Conservation (phyloP, 2,329 filamentous ascomycete species). For the Paraphaeosphaeria sporulosa region DNA sequence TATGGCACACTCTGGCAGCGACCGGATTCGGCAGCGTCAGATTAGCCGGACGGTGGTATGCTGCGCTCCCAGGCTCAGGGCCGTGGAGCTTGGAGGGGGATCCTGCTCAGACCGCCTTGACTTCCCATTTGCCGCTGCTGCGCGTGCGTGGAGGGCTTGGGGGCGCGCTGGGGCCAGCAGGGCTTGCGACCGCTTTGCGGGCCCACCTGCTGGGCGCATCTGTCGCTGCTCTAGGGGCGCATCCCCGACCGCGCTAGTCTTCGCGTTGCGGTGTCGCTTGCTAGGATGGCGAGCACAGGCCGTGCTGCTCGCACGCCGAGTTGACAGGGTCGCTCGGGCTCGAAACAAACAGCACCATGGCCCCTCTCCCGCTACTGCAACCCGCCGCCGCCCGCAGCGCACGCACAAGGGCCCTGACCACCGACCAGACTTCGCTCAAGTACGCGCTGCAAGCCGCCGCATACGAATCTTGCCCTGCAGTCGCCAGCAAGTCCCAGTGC, state of each 20-base stretch:
- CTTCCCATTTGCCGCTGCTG: constrained; percentile 43
- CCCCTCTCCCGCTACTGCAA: constrained; percentile 29
- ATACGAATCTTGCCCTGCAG: constrained; percentile 43
- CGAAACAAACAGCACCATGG: constrained; percentile 37
- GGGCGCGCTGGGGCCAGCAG: constrained; percentile 7
- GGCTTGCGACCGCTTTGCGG: constrained; percentile 29
- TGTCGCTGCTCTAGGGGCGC: constrained; percentile 22
- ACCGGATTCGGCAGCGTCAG: constrained; percentile 13
- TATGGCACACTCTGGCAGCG: constrained; percentile 34
- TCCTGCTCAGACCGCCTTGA: constrained; percentile 33
- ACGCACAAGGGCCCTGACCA: constrained; percentile 43
- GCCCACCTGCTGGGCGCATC: constrained; percentile 22
- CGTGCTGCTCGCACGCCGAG: constrained; percentile 15
- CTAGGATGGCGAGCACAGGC: constrained; percentile 14
- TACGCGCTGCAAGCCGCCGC: constrained; percentile 44
- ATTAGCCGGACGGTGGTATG: constrained; percentile 13
- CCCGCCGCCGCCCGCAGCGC: constrained; percentile 45
- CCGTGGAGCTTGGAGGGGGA: constrained; percentile 20
- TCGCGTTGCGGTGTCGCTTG: constrained; percentile 26
- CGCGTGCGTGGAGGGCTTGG: constrained; percentile 17
- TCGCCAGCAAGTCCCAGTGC: constrained; percentile 19
- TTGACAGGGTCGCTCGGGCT: constrained; percentile 27
- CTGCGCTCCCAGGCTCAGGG: constrained; percentile 4
- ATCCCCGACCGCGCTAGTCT: constrained; percentile 22
- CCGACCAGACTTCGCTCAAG: constrained; percentile 38